These are phyloP conservation scores for Acorus gramineus DNA, from an alignment of 106 monocot species.

Conservation along the genomic window DNA sequence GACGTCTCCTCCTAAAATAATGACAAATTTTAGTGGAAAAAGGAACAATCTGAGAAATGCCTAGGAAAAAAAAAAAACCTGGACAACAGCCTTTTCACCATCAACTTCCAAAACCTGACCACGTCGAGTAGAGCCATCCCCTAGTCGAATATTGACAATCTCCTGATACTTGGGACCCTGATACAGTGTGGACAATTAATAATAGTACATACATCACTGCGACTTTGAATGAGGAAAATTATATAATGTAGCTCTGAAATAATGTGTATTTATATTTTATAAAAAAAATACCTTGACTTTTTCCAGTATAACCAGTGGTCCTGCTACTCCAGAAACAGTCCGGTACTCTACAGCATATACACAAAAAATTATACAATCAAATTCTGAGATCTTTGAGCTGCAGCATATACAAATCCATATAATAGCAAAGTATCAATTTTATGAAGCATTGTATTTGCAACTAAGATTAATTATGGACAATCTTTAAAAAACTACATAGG, in stretches of 20 bases:
- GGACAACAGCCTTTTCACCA: constrained; percentile 98
- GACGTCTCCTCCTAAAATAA: too few species aligned
- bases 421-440: too few species aligned
- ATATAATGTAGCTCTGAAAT: neutral
- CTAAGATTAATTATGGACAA: too few species aligned
- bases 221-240: neutral
- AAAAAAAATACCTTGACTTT: constrained; percentile 81
- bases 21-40: too few species aligned
- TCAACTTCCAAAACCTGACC: constrained; percentile 99
- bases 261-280: neutral
- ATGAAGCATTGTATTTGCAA: too few species aligned
- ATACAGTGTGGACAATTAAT: neutral
- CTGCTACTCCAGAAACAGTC: constrained; percentile 94
- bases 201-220: neutral
- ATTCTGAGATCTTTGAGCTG: too few species aligned
- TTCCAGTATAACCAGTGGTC: constrained; percentile 94
- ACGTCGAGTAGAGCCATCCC: constrained; percentile 93
- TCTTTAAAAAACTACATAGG: too few species aligned
- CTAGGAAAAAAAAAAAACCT: constrained; percentile 35
- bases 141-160: constrained; percentile 95
- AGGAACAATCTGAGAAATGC: neutral
- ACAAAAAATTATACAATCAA: too few species aligned
- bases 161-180: constrained; percentile 99
- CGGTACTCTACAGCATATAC: constrained; percentile 58
- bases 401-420: too few species aligned